Evolutionary conservation across 2,329 filamentous ascomycete genomes (phyloP), one percentile per base, ranked within the genome.

Genomic region (Colletotrichum truncatum): DNA sequence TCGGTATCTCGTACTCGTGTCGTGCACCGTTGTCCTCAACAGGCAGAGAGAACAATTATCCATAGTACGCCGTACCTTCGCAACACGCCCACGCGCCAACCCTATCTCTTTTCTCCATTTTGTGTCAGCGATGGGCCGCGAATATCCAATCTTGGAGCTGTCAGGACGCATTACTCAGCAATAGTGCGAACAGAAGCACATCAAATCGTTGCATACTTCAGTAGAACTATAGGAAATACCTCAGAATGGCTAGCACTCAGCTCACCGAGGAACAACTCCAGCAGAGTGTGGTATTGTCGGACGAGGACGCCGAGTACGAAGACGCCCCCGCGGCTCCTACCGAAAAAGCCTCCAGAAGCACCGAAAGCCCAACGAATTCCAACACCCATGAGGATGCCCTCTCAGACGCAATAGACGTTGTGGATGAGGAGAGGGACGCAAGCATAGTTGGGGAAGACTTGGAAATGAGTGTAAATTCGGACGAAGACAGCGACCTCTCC

Each of bases 201-300:
- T 12, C 16, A 14, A 58, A 38, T 26, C 36, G 10, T 16, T 23
- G 21, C 30, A 26, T 9, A 16, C 23, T 32, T 23, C 12, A 4
- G 36, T 41, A 25, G 12, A 30, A 25, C n/a, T 36, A 10, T 16
- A 4, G 25, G 21, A 30, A 21, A 23, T 14, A 38, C 25, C 9
- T 36, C 38, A 49, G 39, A 11, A 86, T 86, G 83, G 75, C 81
- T 55, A 85, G 81, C 70, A 80, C 82, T 59, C 85, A 86, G 71
- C 78, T 82, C 52, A 87, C 85, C 77, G 82, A 87, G 73, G 85
- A 88, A 64, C 84, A 87, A 73, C 78, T 87, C 61, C 86, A 87
- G 71, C 84, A 86, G 70, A 87, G 84, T 73, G 82, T 82, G 43
- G 77, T 84, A 69, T 78, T 83, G 60, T 85, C 84, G 6, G 84